Conservation (phyloP, 306 rosid species). For the Quercus gilva region DNA sequence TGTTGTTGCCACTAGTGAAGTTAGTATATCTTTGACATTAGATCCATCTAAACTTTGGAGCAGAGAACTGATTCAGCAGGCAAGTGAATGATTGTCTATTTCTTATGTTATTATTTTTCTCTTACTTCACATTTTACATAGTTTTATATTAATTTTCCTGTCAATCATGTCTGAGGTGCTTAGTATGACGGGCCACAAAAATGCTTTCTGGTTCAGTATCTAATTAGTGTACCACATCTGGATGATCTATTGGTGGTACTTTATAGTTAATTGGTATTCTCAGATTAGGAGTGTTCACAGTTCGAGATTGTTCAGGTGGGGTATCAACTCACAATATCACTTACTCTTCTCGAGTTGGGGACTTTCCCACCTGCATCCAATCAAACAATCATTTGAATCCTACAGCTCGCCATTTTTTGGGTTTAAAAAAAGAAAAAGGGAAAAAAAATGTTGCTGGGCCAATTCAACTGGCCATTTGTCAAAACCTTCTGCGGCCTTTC, state of each 20-base stretch:
- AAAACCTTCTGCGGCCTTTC: too few relatives aligned
- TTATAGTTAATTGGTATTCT: neutral
- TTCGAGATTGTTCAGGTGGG: too few relatives aligned
- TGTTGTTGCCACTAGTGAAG: constrained; percentile 87
- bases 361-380: too few relatives aligned
- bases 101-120: constrained; percentile 12
- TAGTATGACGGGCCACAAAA: neutral
- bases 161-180: neutral
- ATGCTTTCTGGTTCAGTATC: neutral
- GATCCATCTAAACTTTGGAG: constrained; percentile 92
- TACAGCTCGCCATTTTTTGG: too few relatives aligned
- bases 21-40: constrained; percentile 81
- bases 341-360: too few relatives aligned
- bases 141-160: neutral
- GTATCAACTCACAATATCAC: too few relatives aligned
- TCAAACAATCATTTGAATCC: too few relatives aligned
- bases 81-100: constrained; percentile 38
- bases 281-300: too few relatives aligned
- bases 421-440: too few relatives aligned
- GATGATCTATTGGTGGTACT: neutral
- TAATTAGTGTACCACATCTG: neutral
- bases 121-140: neutral
- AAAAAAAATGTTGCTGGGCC: too few relatives aligned
- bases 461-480: too few relatives aligned
- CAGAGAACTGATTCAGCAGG: constrained; percentile 88